Conservation (phyloP, 805 yeast species). For the Saturnispora gosingensis region DNA sequence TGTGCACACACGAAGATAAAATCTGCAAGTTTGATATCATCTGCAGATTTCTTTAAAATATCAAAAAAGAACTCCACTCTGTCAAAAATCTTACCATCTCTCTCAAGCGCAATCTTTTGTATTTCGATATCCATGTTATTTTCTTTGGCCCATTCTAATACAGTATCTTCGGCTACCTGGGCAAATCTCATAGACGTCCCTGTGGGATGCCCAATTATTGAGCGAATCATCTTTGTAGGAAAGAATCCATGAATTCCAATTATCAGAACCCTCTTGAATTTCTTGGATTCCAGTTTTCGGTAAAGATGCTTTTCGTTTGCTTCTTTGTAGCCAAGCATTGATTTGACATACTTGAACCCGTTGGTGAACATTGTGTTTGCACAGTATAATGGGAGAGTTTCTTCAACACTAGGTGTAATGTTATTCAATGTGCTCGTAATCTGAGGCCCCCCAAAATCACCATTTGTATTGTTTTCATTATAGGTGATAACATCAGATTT, state of each 20-base stretch:
- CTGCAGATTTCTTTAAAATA: constrained; percentile 57
- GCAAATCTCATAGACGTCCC: constrained; percentile 92
- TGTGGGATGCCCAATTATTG: constrained; percentile 89
- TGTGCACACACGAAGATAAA: constrained; percentile 88
- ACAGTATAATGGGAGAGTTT: constrained; percentile 19
- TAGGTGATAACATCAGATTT: constrained; percentile 9
- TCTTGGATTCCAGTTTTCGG: constrained; percentile 16
- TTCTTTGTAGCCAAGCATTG: constrained; percentile 13
- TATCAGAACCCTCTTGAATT: constrained; percentile 54
- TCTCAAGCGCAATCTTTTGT: constrained; percentile 90
- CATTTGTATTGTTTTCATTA: not conserved
- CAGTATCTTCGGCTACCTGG: constrained; percentile 76
- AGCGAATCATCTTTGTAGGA: constrained; percentile 78
- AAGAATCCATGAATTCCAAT: constrained; percentile 96
- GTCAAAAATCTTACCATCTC: constrained; percentile 83
- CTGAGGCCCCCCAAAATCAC: not conserved
- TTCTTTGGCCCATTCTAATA: constrained; percentile 56
- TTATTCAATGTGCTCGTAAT: constrained; percentile 13
- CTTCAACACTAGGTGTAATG: constrained; percentile 24
- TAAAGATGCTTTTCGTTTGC: constrained; percentile 14
- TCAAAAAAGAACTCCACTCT: constrained; percentile 75
- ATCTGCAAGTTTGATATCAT: constrained; percentile 48
- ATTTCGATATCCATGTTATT: constrained; percentile 39
- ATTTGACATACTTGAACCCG: constrained; percentile 13
- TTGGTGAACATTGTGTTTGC: constrained; percentile 11